A percentile compares a stretch with the other conserved stretches of the same genome.
Conservation (phyloP, 495 filamentous ascomycete genomes). For the Aspergillus egyptiacus region DNA sequence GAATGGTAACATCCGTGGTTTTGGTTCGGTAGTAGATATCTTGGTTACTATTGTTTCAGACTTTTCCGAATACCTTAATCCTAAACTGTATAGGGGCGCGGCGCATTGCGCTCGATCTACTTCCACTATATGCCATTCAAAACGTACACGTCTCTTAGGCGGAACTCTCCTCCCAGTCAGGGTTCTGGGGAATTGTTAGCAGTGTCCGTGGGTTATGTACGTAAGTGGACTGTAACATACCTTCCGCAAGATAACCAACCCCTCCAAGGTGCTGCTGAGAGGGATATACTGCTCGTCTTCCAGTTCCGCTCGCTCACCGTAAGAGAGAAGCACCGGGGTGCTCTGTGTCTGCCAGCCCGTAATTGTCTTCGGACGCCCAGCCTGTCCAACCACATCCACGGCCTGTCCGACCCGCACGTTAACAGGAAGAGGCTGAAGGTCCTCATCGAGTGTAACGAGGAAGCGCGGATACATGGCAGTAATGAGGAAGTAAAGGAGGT, state of each 20-base stretch:
- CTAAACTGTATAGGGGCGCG: slow-evolving; percentile 26
- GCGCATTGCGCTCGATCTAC: slow-evolving; percentile 16
- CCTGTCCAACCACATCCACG: slow-evolving; percentile 96
- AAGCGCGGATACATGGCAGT: slow-evolving; percentile 97
- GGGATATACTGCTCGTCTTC: slow-evolving; percentile 97
- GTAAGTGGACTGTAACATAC: slow-evolving; percentile 42
- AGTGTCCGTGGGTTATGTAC: neutral
- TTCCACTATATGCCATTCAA: slow-evolving; percentile 17
- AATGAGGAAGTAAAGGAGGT: slow-evolving; percentile 94
- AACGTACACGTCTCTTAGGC: slow-evolving; percentile 27
- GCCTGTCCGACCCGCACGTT: slow-evolving; percentile 97
- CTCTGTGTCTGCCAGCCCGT: slow-evolving; percentile 99
- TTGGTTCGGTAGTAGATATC: too few relatives aligned
- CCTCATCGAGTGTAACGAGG: slow-evolving; percentile 91
- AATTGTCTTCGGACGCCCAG: slow-evolving; percentile 95
- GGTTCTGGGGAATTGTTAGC: slow-evolving; percentile 43
- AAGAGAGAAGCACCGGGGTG: slow-evolving; percentile 85
- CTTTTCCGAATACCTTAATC: slow-evolving; percentile 40
- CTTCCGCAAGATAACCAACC: slow-evolving; percentile 93
- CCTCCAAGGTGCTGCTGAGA: slow-evolving; percentile 85
- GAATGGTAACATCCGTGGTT: too few relatives aligned
- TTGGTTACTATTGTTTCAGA: slow-evolving; percentile 22
- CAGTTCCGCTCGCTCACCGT: slow-evolving; percentile 92
- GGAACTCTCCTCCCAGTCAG: slow-evolving; percentile 45
- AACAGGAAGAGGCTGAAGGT: slow-evolving; percentile 87